Evolutionary conservation across 306 rosid species (phyloP).

Genomic region (Alnus rubra): DNA sequence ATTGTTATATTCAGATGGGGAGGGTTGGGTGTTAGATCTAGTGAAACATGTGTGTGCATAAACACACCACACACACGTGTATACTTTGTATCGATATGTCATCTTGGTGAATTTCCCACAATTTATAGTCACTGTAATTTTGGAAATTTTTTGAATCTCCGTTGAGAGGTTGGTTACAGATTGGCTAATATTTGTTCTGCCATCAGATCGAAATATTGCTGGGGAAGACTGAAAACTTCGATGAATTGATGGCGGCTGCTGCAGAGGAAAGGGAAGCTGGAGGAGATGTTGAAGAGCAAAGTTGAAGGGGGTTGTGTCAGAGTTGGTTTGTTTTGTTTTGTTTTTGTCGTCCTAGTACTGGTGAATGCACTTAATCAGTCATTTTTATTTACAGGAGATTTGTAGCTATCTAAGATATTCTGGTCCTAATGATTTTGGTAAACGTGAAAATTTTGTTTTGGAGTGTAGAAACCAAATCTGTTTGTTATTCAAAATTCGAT

Average conservation of each 20-base stretch:
- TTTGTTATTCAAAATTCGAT: constrained; percentile 17
- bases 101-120: constrained; percentile 2
- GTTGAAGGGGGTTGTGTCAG: constrained; percentile 31
- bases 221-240: constrained; percentile 60
- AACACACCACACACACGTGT: neutral
- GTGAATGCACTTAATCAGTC: neutral
- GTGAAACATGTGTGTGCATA: neutral
- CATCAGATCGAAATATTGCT: constrained; percentile 59
- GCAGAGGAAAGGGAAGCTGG: constrained; percentile 56
- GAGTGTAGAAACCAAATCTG: constrained; percentile 26
- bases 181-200: constrained; percentile 5
- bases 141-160: neutral
- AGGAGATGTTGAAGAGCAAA: constrained; percentile 53
- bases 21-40: constrained; percentile 16
- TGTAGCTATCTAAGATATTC: constrained; percentile 15
- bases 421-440: constrained; percentile 16
- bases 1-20: constrained; percentile 29
- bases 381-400: neutral
- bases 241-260: constrained; percentile 62
- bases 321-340: constrained; percentile 24
- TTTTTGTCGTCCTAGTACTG: neutral
- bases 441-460: constrained; percentile 11
- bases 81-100: neutral
- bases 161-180: neutral
- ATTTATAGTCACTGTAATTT: neutral